Evolutionary conservation across 2,329 filamentous ascomycete species (phyloP).

Genomic region (Fusarium metavorans): DNA sequence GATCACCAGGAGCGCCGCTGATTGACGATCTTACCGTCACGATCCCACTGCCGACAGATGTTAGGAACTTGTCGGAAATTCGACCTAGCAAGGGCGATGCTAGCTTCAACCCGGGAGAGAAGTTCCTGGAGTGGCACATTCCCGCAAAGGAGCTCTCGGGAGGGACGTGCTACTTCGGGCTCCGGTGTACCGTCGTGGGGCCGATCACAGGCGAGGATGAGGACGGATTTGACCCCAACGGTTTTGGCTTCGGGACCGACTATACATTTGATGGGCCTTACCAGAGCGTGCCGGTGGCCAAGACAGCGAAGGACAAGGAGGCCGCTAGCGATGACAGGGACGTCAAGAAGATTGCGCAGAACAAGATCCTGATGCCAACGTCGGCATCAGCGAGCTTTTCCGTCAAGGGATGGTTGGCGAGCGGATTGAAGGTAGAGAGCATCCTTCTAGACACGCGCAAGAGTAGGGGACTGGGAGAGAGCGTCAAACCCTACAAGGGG

Average conservation of each 20-base stretch:
- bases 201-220: slow-evolving; percentile 62
- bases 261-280: slow-evolving; percentile 69
- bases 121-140: slow-evolving; percentile 84
- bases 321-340: slow-evolving; percentile 60
- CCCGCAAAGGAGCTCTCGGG: slow-evolving; percentile 79
- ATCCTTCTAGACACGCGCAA: slow-evolving; percentile 79
- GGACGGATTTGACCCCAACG: slow-evolving; percentile 62
- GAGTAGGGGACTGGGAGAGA: slow-evolving; percentile 86
- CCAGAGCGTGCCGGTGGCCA: slow-evolving; percentile 57
- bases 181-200: slow-evolving; percentile 86
- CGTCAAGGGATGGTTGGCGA: slow-evolving; percentile 76
- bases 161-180: slow-evolving; percentile 75
- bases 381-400: slow-evolving; percentile 80
- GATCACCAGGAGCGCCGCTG: slow-evolving; percentile 68
- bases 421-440: slow-evolving; percentile 75
- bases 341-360: slow-evolving; percentile 71
- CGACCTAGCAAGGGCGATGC: slow-evolving; percentile 86
- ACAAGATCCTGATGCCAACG: slow-evolving; percentile 83
- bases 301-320: slow-evolving; percentile 48
- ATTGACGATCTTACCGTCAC: slow-evolving; percentile 84
- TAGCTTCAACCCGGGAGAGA: slow-evolving; percentile 79
- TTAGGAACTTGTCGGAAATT: slow-evolving; percentile 86
- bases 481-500: slow-evolving; percentile 95
- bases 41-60: slow-evolving; percentile 81
- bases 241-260: slow-evolving; percentile 64